phyloP scores from a whole-genome alignment of 768 basidiomycete genomes.

The Mycena vitilis region DNA sequence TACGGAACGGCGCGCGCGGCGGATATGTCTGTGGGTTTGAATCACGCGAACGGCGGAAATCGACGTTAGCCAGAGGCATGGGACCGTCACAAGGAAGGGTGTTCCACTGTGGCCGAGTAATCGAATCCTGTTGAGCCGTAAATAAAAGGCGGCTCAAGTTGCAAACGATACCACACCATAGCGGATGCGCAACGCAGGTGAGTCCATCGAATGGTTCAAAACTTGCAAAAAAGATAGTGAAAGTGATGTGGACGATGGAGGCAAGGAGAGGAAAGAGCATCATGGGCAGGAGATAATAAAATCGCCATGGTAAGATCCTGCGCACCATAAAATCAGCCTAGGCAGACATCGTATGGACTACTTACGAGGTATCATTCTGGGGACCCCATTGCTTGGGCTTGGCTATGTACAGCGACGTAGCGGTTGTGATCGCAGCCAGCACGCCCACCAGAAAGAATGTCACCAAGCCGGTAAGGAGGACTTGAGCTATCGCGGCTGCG shows the following conservation, averaged over 20 bases:
- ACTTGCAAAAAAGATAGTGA: constrained; percentile 28
- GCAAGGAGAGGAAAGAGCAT: constrained; percentile 34
- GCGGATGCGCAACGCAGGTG: constrained; percentile 22
- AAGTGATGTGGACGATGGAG: constrained; percentile 26
- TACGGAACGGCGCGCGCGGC: constrained; percentile 33
- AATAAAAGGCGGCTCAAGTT: not conserved
- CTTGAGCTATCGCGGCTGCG: constrained; percentile 14
- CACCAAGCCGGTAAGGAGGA: constrained; percentile 17
- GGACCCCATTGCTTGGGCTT: constrained; percentile 33
- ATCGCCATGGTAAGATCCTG: constrained; percentile 26
- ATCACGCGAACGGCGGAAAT: constrained; percentile 20
- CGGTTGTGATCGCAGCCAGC: constrained; percentile 31
- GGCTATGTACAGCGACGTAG: constrained; percentile 27
- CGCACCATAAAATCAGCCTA: not conserved
- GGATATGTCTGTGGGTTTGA: constrained; percentile 31
- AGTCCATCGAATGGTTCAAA: constrained; percentile 30
- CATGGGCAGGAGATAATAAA: constrained; percentile 31
- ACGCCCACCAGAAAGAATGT: constrained; percentile 25
- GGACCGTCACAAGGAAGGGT: constrained; percentile 30
- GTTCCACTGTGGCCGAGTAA: constrained; percentile 28
- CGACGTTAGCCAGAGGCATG: constrained; percentile 25
- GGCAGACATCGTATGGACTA: not conserved
- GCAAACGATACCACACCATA: constrained; percentile 16
- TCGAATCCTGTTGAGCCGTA: constrained; percentile 17
- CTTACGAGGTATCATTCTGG: constrained; percentile 17